Percentiles rank a stretch among this genome's conserved stretches.
These are phyloP conservation scores for Ustanciosporium gigantosporum DNA, from an alignment of 1,284 basidiomycete genomes.

Conservation along the genomic window DNA sequence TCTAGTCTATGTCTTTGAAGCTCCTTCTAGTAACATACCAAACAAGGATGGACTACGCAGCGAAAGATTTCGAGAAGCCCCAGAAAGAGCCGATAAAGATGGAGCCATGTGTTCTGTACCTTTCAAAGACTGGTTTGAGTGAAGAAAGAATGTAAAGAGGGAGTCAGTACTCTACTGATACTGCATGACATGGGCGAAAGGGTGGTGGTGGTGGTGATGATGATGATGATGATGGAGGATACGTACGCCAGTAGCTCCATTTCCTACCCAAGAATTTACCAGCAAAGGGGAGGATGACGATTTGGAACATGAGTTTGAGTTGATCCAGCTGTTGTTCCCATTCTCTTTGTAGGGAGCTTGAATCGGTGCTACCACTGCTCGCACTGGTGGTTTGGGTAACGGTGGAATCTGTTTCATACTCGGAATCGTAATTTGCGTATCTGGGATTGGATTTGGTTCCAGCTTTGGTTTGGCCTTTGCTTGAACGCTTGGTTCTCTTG, in stretches of 20 bases:
- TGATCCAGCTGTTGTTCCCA: conserved; percentile 43
- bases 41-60: neutral
- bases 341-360: conserved; percentile 14
- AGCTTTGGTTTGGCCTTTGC: no score
- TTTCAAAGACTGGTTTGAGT: conserved; percentile 19
- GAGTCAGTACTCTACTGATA: neutral
- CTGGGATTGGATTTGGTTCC: no score
- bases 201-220: no score
- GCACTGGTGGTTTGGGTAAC: no score
- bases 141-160: neutral
- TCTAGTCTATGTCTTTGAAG: no score
- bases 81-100: conserved; percentile 11
- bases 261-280: conserved; percentile 43
- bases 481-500: no score
- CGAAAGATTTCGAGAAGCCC: conserved; percentile 1
- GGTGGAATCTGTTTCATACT: neutral
- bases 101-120: conserved; percentile 11
- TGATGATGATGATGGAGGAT: neutral
- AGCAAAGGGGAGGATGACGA: conserved; percentile 39
- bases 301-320: conserved; percentile 32
- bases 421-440: no score
- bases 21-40: no score
- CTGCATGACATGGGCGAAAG: no score
- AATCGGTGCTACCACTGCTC: no score
- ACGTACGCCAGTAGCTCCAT: conserved; percentile 35